A percentile compares a stretch with the other conserved stretches of the same genome.
Conservation (phyloP, 164 flowering plant genomes). For the Santalum album region DNA sequence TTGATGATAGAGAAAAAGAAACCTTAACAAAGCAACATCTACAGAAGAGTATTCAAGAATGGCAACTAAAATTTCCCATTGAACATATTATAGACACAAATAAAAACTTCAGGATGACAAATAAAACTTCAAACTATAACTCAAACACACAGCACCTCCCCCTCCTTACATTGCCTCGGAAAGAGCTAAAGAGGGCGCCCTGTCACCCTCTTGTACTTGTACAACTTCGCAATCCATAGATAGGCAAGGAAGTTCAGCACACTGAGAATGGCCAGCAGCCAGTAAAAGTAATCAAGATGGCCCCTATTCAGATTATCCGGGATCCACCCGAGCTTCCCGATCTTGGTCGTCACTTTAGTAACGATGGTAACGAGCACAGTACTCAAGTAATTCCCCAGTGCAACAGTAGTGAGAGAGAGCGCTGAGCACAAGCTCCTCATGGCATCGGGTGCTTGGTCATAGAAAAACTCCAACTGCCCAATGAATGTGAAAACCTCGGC, state of each 20-base stretch:
- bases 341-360: constrained; percentile 15
- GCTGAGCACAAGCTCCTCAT: constrained; percentile 50
- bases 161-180: too few relatives aligned
- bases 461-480: constrained; percentile 50
- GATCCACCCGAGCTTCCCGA: constrained; percentile 42
- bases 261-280: constrained; percentile 33
- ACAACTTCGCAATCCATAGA: constrained; percentile 24
- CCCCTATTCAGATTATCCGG: constrained; percentile 44
- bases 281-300: constrained; percentile 40
- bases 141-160: too few relatives aligned
- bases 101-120: not conserved
- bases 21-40: too few relatives aligned
- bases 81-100: not conserved
- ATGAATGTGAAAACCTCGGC: constrained; percentile 48
- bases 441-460: constrained; percentile 50
- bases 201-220: constrained; percentile 23
- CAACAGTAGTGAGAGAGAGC: constrained; percentile 33
- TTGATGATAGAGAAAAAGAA: too few relatives aligned
- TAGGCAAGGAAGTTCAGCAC: constrained; percentile 26
- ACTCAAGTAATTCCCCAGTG: constrained; percentile 43
- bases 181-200: not conserved
- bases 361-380: constrained; percentile 32
- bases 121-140: too few relatives aligned
- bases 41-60: not conserved
- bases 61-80: not conserved